These are phyloP conservation scores for Marchantia polymorpha DNA, from an alignment of 225 moss, liverwort and hornwort species.

Conservation along the genomic window DNA sequence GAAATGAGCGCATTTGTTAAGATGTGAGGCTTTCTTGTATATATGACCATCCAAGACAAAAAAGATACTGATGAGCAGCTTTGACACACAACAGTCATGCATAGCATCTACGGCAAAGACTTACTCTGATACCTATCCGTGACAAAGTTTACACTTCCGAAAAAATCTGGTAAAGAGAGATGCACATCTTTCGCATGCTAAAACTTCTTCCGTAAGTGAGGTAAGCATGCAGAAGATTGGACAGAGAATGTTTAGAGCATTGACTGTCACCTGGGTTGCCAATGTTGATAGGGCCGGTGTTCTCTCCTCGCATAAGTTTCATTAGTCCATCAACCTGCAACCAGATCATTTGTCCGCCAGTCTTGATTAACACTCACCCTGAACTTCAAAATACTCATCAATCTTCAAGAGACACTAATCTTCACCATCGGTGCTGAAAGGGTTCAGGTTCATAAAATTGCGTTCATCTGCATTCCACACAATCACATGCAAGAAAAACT, in stretches of 20 bases:
- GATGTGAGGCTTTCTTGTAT: background rate
- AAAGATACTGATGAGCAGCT: background rate
- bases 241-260: background rate
- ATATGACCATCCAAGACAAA: background rate
- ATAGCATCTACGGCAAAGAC: background rate
- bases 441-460: background rate
- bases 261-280: conserved; percentile 71
- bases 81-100: background rate
- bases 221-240: background rate
- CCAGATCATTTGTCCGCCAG: background rate
- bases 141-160: background rate
- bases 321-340: conserved; percentile 84
- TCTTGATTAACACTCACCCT: too few relatives aligned
- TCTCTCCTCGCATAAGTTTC: conserved; percentile 72
- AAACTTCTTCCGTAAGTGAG: background rate
- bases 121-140: background rate
- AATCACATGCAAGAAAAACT: too few relatives aligned
- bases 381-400: too few relatives aligned
- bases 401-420: too few relatives aligned
- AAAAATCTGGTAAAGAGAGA: background rate
- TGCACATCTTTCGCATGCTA: background rate
- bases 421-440: background rate
- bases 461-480: too few relatives aligned
- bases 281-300: conserved; percentile 88
- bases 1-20: background rate